Conservation (phyloP, 495 filamentous ascomycete species). For the Melanomma pulvis-pyrius region DNA sequence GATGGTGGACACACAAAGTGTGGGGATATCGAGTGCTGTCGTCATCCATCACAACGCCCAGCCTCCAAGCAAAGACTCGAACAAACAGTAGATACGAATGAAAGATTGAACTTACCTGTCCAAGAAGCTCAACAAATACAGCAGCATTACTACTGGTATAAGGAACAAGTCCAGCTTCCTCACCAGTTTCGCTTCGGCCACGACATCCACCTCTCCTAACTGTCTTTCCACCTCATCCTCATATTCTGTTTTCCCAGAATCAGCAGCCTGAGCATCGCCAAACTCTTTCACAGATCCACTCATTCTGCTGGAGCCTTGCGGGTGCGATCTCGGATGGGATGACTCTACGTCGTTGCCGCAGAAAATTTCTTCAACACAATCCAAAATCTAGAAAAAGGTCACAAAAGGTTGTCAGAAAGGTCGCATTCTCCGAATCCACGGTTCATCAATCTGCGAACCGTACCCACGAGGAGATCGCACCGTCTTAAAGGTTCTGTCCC, state of each 20-base stretch:
- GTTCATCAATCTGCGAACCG: background rate
- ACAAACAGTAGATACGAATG: background rate
- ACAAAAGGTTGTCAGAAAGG: background rate
- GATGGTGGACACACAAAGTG: background rate
- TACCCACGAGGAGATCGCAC: background rate
- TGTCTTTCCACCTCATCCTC: constrained; percentile 24
- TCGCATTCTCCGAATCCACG: background rate
- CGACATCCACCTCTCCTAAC: constrained; percentile 45
- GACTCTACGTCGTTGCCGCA: background rate
- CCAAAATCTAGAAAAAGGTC: background rate
- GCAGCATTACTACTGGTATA: constrained; percentile 61
- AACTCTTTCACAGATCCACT: constrained; percentile 22
- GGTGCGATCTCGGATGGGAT: background rate
- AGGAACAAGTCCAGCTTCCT: constrained; percentile 62
- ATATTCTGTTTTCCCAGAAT: constrained; percentile 7
- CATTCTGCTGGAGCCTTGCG: background rate
- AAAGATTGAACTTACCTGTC: constrained; percentile 52
- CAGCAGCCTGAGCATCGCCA: background rate
- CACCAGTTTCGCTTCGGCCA: constrained; percentile 52
- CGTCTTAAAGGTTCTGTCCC: background rate
- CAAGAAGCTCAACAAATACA: constrained; percentile 70
- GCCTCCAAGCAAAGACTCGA: background rate
- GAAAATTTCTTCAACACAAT: background rate
- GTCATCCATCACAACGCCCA: too few species aligned
- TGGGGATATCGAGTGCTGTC: background rate